Base-by-base conservation (phyloP, 2,329 filamentous ascomycete species). In the Penicillium decumbens region DNA sequence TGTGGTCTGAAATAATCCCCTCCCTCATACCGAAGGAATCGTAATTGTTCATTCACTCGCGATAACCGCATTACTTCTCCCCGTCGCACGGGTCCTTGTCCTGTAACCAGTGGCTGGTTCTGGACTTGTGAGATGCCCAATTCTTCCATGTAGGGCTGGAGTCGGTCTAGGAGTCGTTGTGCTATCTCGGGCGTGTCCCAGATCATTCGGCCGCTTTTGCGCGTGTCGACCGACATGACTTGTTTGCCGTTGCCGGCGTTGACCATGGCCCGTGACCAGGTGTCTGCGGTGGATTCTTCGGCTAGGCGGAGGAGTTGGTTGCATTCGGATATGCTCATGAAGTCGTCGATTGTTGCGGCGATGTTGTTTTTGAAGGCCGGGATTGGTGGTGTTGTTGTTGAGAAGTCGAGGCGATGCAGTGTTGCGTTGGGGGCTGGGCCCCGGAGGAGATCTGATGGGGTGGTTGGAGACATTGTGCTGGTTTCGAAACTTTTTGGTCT, bases 1-100 rank as follows among this genome's bases (percentile, higher is more conserved):
- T 92, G 88, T 3, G 83, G 76, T 52, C 77, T 79, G 61, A 95
- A 93, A 64, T 84, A 92, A 60, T 90, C 83, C 0, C 87, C 87
- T 0, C 76, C 70, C 0, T 77, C 76, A 65, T 93, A 93, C 61
- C 81, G 84, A 43, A 95, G 71, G 60, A 91, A 91, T 25, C 89
- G 75, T 78, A 91, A 78, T 30, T 87, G 73, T 64, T 89, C 80
- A 65, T 93, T 93, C 37, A 88, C 65, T 8, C 83, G 48, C 1
- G 64, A 63, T 13, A 72, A 41, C 18, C 51, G 47, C 41, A 58
- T 69, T 0, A 52, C 69, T 48, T 77, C 75, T 0, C 69, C 65
- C 3, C 74, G 65, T 49, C 66, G 74, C 5, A 56, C 60, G 1
- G 75, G 72, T 3, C 73, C 71, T 7, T 68, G 65, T 0, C 78